Conservation (phyloP, 176 grass and related monocot genomes). For the Triticum turgidum region DNA sequence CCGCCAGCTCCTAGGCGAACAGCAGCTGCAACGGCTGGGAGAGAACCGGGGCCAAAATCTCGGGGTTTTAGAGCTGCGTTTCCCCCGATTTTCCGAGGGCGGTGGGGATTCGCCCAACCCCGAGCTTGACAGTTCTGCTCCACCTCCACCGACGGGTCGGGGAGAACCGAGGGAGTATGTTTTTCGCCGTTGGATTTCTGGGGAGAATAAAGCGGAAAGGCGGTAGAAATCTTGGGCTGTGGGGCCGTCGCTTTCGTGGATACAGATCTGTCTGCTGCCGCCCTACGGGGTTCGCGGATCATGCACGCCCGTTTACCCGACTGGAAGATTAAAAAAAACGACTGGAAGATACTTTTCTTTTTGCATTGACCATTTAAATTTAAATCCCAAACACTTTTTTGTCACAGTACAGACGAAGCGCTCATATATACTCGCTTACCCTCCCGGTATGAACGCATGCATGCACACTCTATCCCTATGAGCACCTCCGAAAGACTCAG, state of each 20-base stretch:
- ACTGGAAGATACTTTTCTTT: too few relatives aligned
- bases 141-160: conserved; percentile 30
- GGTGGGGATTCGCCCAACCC: conserved; percentile 37
- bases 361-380: too few relatives aligned
- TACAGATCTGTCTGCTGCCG: conserved; percentile 13
- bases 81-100: not conserved
- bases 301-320: not conserved
- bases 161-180: not conserved
- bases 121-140: conserved; percentile 1
- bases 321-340: not conserved
- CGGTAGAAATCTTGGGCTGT: not conserved
- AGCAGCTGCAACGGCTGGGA: not conserved
- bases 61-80: conserved; percentile 11
- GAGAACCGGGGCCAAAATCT: not conserved
- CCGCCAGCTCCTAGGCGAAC: not conserved
- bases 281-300: not conserved
- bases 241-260: not conserved
- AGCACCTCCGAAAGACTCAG: too few relatives aligned
- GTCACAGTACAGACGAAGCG: too few relatives aligned
- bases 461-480: too few relatives aligned
- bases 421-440: too few relatives aligned
- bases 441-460: too few relatives aligned
- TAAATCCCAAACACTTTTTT: too few relatives aligned
- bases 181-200: not conserved
- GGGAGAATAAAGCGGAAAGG: conserved; percentile 33